Conservation (phyloP, 257 asterid genomes). For the Coffea canephora region DNA sequence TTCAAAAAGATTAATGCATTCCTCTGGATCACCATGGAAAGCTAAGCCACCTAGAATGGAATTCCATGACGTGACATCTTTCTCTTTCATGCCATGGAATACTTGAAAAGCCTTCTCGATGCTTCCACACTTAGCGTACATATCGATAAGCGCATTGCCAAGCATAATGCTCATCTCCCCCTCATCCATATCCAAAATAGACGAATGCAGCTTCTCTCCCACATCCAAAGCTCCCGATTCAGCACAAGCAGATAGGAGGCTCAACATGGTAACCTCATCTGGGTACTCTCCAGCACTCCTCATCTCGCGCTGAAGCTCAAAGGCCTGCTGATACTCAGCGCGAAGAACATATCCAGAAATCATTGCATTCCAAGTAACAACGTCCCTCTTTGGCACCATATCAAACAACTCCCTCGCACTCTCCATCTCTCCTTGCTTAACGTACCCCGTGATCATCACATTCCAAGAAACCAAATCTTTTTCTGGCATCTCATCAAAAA, state of each 20-base stretch:
- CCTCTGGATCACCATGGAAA: slow-evolving; percentile 48
- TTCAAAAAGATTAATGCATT: slow-evolving; percentile 55
- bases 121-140: slow-evolving; percentile 74
- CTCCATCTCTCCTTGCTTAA: slow-evolving; percentile 63
- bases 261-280: slow-evolving; percentile 67
- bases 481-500: slow-evolving; percentile 60
- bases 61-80: slow-evolving; percentile 63
- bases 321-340: slow-evolving; percentile 41
- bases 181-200: slow-evolving; percentile 40
- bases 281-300: slow-evolving; percentile 41
- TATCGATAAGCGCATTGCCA: slow-evolving; percentile 69
- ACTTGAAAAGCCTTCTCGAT: slow-evolving; percentile 51
- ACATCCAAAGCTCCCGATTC: slow-evolving; percentile 58
- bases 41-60: slow-evolving; percentile 58
- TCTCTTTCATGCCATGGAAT: slow-evolving; percentile 51
- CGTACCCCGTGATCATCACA: slow-evolving; percentile 74
- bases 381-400: slow-evolving; percentile 49
- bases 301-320: slow-evolving; percentile 64
- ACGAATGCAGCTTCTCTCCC: slow-evolving; percentile 57
- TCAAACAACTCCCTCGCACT: slow-evolving; percentile 55
- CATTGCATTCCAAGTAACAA: slow-evolving; percentile 72
- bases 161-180: slow-evolving; percentile 38
- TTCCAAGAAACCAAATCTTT: slow-evolving; percentile 80
- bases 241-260: slow-evolving; percentile 69
- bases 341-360: slow-evolving; percentile 61